Conservation (phyloP, 345 rosid genomes). For the Citrus glauca region DNA sequence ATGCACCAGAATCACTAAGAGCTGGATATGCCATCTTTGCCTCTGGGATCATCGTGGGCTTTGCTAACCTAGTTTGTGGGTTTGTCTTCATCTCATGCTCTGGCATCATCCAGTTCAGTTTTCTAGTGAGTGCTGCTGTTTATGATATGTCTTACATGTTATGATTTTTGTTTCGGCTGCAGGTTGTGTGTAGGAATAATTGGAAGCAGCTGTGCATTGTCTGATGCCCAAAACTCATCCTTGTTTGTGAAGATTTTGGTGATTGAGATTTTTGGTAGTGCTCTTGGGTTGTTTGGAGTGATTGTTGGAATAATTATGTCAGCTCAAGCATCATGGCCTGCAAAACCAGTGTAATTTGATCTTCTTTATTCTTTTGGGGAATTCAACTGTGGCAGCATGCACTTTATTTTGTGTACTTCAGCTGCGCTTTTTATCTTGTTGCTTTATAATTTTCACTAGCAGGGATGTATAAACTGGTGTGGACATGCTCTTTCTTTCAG, state of each 20-base stretch:
- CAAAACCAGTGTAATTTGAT: slow-evolving; percentile 36
- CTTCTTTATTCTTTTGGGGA: neutral
- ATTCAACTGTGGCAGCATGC: slow-evolving; percentile 1
- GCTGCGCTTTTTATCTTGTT: neutral
- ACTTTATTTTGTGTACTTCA: neutral
- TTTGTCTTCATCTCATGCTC: slow-evolving; percentile 26
- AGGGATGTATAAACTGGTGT: slow-evolving; percentile 15
- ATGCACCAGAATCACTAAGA: slow-evolving; percentile 91
- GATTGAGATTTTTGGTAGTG: slow-evolving; percentile 98
- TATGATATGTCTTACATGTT: neutral
- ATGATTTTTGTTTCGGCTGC: slow-evolving; percentile 14
- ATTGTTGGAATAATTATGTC: slow-evolving; percentile 99
- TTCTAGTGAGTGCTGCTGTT: neutral
- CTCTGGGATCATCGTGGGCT: slow-evolving; percentile 97
- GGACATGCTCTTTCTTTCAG: slow-evolving; percentile 5
- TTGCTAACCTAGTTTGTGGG: slow-evolving; percentile 99
- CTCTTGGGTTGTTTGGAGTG: slow-evolving; percentile 96
- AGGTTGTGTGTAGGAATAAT: slow-evolving; percentile 95
- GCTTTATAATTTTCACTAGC: neutral
- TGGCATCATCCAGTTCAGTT: neutral
- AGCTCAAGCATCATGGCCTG: slow-evolving; percentile 98
- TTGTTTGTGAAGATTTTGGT: slow-evolving; percentile 98
- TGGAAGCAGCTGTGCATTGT: slow-evolving; percentile 96
- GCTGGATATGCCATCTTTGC: slow-evolving; percentile 99
- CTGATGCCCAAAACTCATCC: slow-evolving; percentile 96